Conservation (phyloP, 495 filamentous ascomycete genomes). For the Podospora australis region DNA sequence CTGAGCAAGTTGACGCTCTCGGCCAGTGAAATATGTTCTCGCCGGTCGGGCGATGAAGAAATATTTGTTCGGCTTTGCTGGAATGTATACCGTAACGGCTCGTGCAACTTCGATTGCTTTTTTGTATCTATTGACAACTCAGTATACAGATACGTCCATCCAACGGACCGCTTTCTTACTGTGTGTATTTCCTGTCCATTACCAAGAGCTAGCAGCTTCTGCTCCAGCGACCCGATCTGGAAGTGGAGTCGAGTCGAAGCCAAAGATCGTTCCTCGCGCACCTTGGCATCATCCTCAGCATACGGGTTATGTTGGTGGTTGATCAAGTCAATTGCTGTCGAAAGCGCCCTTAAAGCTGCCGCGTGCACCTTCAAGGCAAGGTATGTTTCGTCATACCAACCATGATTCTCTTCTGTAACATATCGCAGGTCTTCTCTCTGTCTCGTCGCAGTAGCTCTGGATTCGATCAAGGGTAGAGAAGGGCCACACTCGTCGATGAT, state of each 20-base stretch:
- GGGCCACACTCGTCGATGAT: no score
- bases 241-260: no score
- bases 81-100: not conserved
- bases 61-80: not conserved
- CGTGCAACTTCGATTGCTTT: not conserved
- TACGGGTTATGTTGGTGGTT: not conserved
- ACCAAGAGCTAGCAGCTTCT: no score
- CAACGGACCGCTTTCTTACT: no score
- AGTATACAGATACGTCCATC: no score
- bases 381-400: constrained; percentile 1
- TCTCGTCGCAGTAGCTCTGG: not conserved
- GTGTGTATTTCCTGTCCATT: no score
- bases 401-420: not conserved
- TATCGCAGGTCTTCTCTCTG: not conserved
- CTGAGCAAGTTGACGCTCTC: not conserved
- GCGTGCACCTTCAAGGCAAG: not conserved
- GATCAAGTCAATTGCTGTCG: not conserved
- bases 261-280: no score
- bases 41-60: constrained; percentile 1
- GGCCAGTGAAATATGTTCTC: constrained; percentile 7
- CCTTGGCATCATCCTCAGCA: no score
- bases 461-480: not conserved
- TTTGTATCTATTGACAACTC: no score
- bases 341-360: not conserved
- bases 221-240: no score